Conservation (phyloP, 805 yeast genomes). For the Candida ponderosae region DNA sequence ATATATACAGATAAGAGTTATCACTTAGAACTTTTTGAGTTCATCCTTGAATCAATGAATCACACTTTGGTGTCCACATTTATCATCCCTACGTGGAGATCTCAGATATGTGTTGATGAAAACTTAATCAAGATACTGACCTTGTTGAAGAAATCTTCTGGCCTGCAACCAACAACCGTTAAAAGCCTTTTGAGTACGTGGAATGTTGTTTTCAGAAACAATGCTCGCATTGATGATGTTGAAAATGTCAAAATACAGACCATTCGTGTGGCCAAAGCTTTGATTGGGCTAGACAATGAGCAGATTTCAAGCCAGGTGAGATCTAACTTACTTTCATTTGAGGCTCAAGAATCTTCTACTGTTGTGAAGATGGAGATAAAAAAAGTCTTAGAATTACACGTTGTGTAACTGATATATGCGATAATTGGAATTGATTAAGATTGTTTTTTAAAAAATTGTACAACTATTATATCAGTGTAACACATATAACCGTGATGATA, state of each 20-base stretch:
- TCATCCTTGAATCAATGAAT: constrained; percentile 21
- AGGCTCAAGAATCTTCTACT: constrained; percentile 34
- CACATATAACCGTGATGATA: no score
- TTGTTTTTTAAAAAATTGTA: no score
- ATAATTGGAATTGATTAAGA: no score
- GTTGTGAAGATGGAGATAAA: constrained; percentile 32
- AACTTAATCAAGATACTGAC: constrained; percentile 22
- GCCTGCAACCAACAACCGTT: constrained; percentile 5
- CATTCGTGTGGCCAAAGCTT: constrained; percentile 26
- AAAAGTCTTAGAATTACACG: constrained; percentile 11
- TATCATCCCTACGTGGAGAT: constrained; percentile 50
- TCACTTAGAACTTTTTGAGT: constrained; percentile 15
- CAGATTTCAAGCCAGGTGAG: constrained; percentile 11
- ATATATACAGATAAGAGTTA: constrained; percentile 12
- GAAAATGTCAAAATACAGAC: constrained; percentile 55
- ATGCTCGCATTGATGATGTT: constrained; percentile 31
- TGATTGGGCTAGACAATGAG: constrained; percentile 13
- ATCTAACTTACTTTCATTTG: constrained; percentile 17
- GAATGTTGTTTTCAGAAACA: constrained; percentile 18
- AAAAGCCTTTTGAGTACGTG: constrained; percentile 13
- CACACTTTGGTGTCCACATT: constrained; percentile 20
- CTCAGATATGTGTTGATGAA: constrained; percentile 40
- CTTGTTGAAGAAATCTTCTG: constrained; percentile 2
- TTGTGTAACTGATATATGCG: no score
- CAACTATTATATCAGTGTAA: no score